Evolutionary conservation across 129 eudicot species (phyloP).

Genomic region (Mikania micrantha): DNA sequence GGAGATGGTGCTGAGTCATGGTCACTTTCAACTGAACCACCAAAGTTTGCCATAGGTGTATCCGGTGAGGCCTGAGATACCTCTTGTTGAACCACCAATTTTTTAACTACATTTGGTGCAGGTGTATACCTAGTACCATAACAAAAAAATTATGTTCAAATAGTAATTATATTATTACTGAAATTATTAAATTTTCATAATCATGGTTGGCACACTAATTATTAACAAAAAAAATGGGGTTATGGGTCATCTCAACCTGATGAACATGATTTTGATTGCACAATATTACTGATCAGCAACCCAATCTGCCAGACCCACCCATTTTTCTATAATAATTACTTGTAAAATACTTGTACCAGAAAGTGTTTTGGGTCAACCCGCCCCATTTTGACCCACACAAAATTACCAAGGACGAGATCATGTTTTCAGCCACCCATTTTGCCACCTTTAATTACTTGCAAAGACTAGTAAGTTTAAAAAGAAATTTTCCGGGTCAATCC

Average conservation of each 20-base stretch:
- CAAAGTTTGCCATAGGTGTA: constrained; percentile 29
- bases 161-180: not conserved
- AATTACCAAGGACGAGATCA: no score
- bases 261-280: no score
- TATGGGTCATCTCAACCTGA: not conserved
- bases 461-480: not conserved
- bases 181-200: not conserved
- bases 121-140: constrained; percentile 47
- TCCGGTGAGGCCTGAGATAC: constrained; percentile 33
- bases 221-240: not conserved
- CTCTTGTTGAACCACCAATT: constrained; percentile 29
- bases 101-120: constrained; percentile 23
- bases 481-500: not conserved
- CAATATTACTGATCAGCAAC: not conserved
- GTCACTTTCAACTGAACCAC: constrained; percentile 66
- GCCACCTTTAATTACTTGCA: not conserved
- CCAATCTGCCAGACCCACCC: not conserved
- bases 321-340: not conserved
- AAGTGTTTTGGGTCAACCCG: not conserved
- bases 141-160: not conserved
- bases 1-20: constrained; percentile 85
- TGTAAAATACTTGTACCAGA: not conserved
- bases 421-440: not conserved
- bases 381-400: not conserved
- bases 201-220: not conserved